Percentiles rank a stretch among this genome's conserved stretches.
Conservation (phyloP, 164 flowering plant species). For the Hamamelis virginiana region DNA sequence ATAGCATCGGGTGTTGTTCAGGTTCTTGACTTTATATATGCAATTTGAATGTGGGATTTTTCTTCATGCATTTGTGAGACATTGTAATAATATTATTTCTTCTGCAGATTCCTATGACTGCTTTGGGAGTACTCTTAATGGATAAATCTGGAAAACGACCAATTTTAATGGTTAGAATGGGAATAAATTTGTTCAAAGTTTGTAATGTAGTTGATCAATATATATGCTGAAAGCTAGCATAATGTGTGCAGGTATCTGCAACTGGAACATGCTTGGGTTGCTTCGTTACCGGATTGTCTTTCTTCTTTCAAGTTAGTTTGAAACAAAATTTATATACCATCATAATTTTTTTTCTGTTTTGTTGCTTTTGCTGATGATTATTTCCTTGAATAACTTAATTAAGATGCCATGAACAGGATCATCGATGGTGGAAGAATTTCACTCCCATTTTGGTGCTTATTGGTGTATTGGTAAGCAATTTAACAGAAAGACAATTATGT, state of each 20-base stretch:
- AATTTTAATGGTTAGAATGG: conserved; percentile 54
- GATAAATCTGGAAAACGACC: conserved; percentile 77
- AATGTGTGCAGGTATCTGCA: conserved; percentile 62
- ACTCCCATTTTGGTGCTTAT: conserved; percentile 49
- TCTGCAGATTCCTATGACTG: conserved; percentile 66
- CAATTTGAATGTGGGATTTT: not conserved
- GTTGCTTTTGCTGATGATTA: not conserved
- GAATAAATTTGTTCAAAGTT: not conserved
- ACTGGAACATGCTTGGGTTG: conserved; percentile 83
- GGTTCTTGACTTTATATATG: conserved; percentile 33
- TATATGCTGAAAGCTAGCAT: not conserved
- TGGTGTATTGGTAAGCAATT: conserved; percentile 59
- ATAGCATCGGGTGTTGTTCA: conserved; percentile 66
- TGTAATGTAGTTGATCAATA: not conserved
- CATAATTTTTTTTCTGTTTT: no score
- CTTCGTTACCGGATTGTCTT: conserved; percentile 58
- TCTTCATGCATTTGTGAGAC: not conserved
- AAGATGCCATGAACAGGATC: conserved; percentile 35
- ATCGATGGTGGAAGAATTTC: conserved; percentile 25
- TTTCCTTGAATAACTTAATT: conserved; percentile 1
- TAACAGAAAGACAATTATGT: not conserved
- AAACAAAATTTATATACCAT: no score
- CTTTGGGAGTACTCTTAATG: conserved; percentile 58
- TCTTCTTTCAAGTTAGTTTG: conserved; percentile 53
- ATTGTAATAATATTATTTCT: not conserved